Base-by-base conservation (phyloP, 2,329 filamentous ascomycete genomes). In the Phialemoniopsis sp. region DNA sequence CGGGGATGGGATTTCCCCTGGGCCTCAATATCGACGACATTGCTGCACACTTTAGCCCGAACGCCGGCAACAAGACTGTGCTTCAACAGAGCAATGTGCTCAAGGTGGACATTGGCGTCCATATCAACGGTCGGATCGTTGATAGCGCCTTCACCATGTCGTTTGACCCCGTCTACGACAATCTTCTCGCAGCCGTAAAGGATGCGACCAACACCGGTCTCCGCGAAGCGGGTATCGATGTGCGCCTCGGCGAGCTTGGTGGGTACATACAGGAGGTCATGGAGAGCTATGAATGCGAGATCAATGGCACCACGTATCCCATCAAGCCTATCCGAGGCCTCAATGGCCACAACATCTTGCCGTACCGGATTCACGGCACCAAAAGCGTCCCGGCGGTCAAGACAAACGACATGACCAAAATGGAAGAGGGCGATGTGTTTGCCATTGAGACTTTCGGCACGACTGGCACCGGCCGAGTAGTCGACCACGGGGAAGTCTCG, bases 41-140 rank as follows among this genome's bases (percentile, higher is more conserved):
- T 54, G 87, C 87, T 2, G 89, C 89, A 4, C 89, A 94, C 65
- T 94, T 86, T 62, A 90, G 84, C 8, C 89, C 89, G 9, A 95
- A 94, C 57, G 84, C 86, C 2, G 88, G 88, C 40, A 89, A 89
- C 61, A 84, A 86, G 52, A 72, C 83, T 45, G 60, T 87, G 32
- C 64, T 89, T 36, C 67, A 84, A 53, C 59, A 78, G 38, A 72
- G 76, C 39, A 85, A 90, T 54, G 84, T 90, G 26, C 73, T 88
- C 71, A 87, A 85, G 57, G 78, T 87, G 8, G 84, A 88, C 50
- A 85, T 87, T 51, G 84, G 84, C 29, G 82, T 87, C n/a, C 84
- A 88, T 54, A 71, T 87, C 51, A 85, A 84, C 48, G 84, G 84
- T 5, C 72, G 78, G 46, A 88, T 87, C 53, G 82, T 87, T 37